Base-by-base conservation (phyloP, 306 rosid genomes). In the Echinosophora koreensis region DNA sequence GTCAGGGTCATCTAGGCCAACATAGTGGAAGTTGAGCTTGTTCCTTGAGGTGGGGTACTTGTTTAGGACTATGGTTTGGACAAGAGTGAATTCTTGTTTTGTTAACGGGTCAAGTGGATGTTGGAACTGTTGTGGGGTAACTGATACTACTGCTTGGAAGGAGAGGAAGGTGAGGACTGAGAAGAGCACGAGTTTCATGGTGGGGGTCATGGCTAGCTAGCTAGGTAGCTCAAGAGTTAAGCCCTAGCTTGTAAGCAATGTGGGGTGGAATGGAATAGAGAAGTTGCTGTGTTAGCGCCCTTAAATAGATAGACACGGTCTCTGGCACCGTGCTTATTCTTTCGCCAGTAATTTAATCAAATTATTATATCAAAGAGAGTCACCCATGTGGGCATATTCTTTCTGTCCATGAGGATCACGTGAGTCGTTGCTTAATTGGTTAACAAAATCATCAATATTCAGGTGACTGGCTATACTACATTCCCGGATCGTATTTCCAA, bases 41-140 rank as follows among this genome's bases (percentile, higher is more conserved):
- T 54, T 32, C 11, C 3, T 61, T 32, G 35, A 17, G 71, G 56
- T 37, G 0, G 84, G 84, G 28, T 74, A 81, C n/a, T 67, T 81
- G 6, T 8, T 39, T 49, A 8, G 77, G 38, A 84, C 88, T 38
- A 52, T 18, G 73, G 74, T 67, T 77, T 38, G 84, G 44, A 80
- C 75, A 0, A 4, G 5, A 0, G 30, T 5, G 15, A 80, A 59
- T 30, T 84, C 85, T 27, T 65, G 2, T 8, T 66, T 5, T 16
- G 80, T 71, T 58, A 80, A 66, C 32, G 85, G 87, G 66, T 84
- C 83, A 1, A 84, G 77, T 22, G 87, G 88, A 17, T 84, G 85
- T 52, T 41, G 58, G 54, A 52, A 18, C 8, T 3, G 59, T 13
- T 51, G 57, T 14, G 52, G 62, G 6, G 47, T 15, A 6, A 18